phyloP scores from a whole-genome alignment of 177 flowering plant species.

The Vitis hybrid region DNA sequence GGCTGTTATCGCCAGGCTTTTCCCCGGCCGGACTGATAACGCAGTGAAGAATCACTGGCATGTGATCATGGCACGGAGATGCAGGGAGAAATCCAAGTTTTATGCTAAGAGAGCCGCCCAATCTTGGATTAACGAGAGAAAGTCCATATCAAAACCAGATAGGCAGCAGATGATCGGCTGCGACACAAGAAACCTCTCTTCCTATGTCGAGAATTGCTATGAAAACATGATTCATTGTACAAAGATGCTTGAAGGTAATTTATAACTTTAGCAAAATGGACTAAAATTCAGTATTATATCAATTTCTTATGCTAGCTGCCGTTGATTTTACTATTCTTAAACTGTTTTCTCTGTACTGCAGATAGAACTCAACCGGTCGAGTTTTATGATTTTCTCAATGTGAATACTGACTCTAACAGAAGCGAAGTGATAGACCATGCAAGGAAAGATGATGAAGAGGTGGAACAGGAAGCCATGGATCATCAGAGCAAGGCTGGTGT shows the following conservation, averaged over 20 bases:
- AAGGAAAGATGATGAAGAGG: constrained; percentile 53
- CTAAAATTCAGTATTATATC: too few species aligned
- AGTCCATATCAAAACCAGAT: constrained; percentile 14
- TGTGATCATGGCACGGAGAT: constrained; percentile 43
- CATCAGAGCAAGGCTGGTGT: constrained; percentile 8
- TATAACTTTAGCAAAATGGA: too few species aligned
- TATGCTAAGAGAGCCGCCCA: constrained; percentile 42
- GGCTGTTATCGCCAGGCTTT: constrained; percentile 44
- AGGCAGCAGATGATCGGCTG: neutral
- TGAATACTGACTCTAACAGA: constrained; percentile 49
- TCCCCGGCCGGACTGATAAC: constrained; percentile 51
- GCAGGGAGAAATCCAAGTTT: constrained; percentile 35
- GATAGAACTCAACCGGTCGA: constrained; percentile 38
- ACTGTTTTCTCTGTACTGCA: constrained; percentile 13
- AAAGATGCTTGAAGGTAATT: constrained; percentile 5
- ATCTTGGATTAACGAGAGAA: constrained; percentile 12
- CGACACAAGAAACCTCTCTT: constrained; percentile 18
- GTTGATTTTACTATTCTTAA: neutral
- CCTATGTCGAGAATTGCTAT: constrained; percentile 26
- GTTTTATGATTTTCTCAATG: constrained; percentile 70
- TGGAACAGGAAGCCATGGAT: constrained; percentile 32
- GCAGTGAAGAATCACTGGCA: constrained; percentile 60
- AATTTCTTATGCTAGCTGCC: too few species aligned
- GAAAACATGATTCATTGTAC: constrained; percentile 9
- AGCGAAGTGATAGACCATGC: constrained; percentile 54